These are phyloP conservation scores for Cryptococcus deneoformans DNA, from an alignment of 1,284 basidiomycete genomes.

Conservation along the genomic window DNA sequence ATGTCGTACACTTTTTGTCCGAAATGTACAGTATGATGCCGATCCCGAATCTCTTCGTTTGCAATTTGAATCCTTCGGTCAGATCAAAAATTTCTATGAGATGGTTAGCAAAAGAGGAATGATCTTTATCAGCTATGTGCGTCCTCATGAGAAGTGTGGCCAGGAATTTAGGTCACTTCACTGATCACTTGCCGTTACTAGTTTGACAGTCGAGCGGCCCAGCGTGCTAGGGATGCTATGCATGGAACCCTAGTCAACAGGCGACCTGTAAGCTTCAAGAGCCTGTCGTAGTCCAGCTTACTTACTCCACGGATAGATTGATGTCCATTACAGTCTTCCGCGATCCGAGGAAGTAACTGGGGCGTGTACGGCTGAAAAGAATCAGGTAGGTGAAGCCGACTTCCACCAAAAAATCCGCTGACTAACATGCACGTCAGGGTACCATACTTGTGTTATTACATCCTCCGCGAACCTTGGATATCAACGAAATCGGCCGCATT, in stretches of 20 bases:
- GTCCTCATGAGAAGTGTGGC: conserved; percentile 37
- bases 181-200: conserved; percentile 40
- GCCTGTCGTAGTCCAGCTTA: conserved; percentile 5
- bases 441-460: conserved; percentile 71
- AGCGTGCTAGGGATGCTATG: conserved; percentile 79
- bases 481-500: conserved; percentile 74
- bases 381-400: conserved; percentile 60
- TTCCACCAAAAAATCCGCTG: background rate
- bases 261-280: conserved; percentile 63
- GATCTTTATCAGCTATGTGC: conserved; percentile 96
- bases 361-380: conserved; percentile 77
- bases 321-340: conserved; percentile 95
- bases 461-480: conserved; percentile 67
- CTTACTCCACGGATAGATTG: conserved; percentile 62
- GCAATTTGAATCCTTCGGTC: conserved; percentile 86
- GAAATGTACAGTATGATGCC: conserved; percentile 98
- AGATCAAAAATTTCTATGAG: conserved; percentile 96
- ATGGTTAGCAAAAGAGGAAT: conserved; percentile 89
- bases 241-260: conserved; percentile 82
- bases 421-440: conserved; percentile 55
- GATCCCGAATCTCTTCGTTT: conserved; percentile 75
- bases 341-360: conserved; percentile 72
- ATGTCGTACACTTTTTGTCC: conserved; percentile 92
- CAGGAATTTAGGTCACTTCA: background rate
- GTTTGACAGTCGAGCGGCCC: conserved; percentile 89